phyloP scores from a whole-genome alignment of 306 rosid species.

The Hylodesmum podocarpum region DNA sequence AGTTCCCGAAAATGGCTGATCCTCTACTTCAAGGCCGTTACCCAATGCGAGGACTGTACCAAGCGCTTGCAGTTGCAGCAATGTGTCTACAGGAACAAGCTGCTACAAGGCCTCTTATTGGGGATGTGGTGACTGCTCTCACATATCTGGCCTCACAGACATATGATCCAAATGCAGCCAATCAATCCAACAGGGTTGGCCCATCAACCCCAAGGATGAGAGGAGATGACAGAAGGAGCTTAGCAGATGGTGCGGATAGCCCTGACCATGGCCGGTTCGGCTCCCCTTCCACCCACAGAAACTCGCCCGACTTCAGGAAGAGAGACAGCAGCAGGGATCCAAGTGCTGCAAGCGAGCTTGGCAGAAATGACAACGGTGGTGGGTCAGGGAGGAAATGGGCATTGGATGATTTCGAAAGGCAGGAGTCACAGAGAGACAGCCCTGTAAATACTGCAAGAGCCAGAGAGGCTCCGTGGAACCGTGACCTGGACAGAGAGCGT shows the following conservation, averaged over 20 bases:
- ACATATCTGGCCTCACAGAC: slow-evolving; percentile 91
- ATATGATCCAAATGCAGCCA: slow-evolving; percentile 68
- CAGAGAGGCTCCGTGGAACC: slow-evolving; percentile 81
- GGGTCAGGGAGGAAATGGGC: slow-evolving; percentile 91
- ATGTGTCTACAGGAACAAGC: slow-evolving; percentile 99
- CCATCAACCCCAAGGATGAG: slow-evolving; percentile 78
- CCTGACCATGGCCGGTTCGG: slow-evolving; percentile 71
- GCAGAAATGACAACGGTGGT: slow-evolving; percentile 63
- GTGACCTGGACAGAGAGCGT: slow-evolving; percentile 90
- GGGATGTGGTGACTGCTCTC: slow-evolving; percentile 96
- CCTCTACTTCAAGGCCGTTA: slow-evolving; percentile 88
- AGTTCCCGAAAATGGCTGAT: slow-evolving; percentile 95
- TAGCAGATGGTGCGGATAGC: slow-evolving; percentile 75
- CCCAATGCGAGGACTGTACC: slow-evolving; percentile 93
- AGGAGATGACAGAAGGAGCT: slow-evolving; percentile 71
- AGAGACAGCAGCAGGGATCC: slow-evolving; percentile 63
- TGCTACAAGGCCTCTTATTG: slow-evolving; percentile 90
- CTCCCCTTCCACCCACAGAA: slow-evolving; percentile 70
- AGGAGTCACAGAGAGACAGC: slow-evolving; percentile 75
- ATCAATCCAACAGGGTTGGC: slow-evolving; percentile 62
- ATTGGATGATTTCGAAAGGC: slow-evolving; percentile 69
- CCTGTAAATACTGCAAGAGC: slow-evolving; percentile 79
- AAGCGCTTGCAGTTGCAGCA: slow-evolving; percentile 98
- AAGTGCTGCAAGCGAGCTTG: slow-evolving; percentile 43
- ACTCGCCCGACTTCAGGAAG: slow-evolving; percentile 80